These are phyloP conservation scores for Vitis cinerea DNA, from an alignment of 164 flowering plant species.

Conservation along the genomic window DNA sequence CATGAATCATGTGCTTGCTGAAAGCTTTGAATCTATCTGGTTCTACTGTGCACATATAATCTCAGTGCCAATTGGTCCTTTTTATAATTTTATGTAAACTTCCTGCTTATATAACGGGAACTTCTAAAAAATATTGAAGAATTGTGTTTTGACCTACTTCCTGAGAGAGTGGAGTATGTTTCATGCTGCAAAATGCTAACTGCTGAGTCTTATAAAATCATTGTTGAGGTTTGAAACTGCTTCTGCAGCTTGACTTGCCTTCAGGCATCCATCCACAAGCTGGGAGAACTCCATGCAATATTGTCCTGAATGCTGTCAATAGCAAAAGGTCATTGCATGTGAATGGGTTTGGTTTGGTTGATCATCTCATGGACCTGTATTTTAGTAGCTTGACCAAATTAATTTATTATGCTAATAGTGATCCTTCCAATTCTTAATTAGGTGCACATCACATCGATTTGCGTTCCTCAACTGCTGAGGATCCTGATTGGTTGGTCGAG, in stretches of 20 bases:
- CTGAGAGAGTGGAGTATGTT: no score
- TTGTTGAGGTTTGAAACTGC: background rate
- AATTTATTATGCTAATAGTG: no score
- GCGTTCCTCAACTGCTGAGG: slow-evolving; percentile 61
- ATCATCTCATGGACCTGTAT: no score
- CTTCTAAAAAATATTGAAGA: no score
- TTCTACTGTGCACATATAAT: background rate
- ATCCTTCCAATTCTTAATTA: slow-evolving; percentile 19
- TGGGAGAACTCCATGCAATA: no score
- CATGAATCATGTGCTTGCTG: background rate
- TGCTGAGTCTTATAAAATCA: background rate
- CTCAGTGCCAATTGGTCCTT: background rate
- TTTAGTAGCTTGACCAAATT: no score
- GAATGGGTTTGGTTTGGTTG: background rate
- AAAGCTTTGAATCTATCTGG: background rate
- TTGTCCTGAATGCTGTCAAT: background rate
- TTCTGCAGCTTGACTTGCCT: no score
- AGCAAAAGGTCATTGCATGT: background rate
- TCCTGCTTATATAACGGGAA: background rate
- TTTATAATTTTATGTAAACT: background rate
- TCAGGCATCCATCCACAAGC: no score
- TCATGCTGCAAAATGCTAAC: background rate
- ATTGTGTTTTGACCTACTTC: no score
- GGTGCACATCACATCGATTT: slow-evolving; percentile 96
- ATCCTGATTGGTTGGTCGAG: slow-evolving; percentile 79